Conservation (phyloP, 805 yeast genomes). For the Saccharomycopsis sp. region DNA sequence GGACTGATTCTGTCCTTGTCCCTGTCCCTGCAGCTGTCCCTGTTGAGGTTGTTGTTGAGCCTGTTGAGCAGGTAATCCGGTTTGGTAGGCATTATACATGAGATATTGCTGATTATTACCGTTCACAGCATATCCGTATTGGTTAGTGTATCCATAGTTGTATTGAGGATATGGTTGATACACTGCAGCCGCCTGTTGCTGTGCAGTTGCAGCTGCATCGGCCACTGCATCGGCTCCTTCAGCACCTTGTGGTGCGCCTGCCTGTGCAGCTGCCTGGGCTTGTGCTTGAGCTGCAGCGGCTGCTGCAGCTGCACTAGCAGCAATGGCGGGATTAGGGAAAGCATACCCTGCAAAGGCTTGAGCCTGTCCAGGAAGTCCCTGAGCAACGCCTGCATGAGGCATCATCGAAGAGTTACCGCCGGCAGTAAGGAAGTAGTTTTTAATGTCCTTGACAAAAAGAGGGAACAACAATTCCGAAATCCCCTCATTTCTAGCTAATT, state of each 20-base stretch:
- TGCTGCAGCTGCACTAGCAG: conserved; percentile 6
- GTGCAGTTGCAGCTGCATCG: conserved; percentile 3
- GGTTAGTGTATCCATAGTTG: conserved; percentile 5
- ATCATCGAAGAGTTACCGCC: conserved; percentile 9
- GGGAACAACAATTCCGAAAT: conserved; percentile 63
- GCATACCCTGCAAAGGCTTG: conserved; percentile 3
- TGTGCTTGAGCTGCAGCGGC: not conserved
- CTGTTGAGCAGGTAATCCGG: not conserved
- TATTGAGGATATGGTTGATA: conserved; percentile 11
- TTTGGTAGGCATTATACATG: conserved; percentile 9
- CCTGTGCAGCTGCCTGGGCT: conserved; percentile 5
- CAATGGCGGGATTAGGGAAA: not conserved
- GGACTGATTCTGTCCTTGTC: not conserved
- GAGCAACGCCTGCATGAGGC: conserved; percentile 6
- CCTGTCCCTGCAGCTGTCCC: not conserved
- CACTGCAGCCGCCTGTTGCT: conserved; percentile 5
- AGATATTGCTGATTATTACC: conserved; percentile 11
- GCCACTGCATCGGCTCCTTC: conserved; percentile 1
- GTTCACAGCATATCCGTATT: conserved; percentile 9
- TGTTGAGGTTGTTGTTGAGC: not conserved
- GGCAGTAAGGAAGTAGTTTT: conserved; percentile 24
- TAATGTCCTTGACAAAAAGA: conserved; percentile 67
- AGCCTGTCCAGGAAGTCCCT: not conserved
- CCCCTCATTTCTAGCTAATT: conserved; percentile 76
- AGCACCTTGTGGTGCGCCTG: not conserved